phyloP scores from a whole-genome alignment of 2,329 filamentous ascomycete species.

The Dothistroma pini region DNA sequence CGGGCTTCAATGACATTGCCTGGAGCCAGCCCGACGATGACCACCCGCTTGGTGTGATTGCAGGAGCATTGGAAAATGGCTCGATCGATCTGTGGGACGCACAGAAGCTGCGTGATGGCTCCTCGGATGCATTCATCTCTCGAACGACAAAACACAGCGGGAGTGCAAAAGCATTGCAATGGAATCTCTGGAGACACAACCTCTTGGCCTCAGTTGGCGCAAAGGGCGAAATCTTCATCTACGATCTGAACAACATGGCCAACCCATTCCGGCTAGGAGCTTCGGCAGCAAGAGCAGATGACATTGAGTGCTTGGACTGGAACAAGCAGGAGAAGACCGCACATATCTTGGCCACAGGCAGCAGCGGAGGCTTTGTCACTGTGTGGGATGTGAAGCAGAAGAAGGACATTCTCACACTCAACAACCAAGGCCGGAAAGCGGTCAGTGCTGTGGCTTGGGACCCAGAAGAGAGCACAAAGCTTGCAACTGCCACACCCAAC shows the following conservation, averaged over 20 bases:
- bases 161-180: constrained; percentile 89
- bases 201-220: constrained; percentile 88
- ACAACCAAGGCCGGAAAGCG: constrained; percentile 81
- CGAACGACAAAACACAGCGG: constrained; percentile 87
- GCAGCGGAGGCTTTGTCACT: constrained; percentile 89
- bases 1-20: constrained; percentile 95
- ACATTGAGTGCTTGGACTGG: constrained; percentile 96
- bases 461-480: constrained; percentile 85
- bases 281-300: constrained; percentile 81
- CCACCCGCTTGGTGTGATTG: constrained; percentile 82
- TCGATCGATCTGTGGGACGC: constrained; percentile 93
- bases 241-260: constrained; percentile 84
- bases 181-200: constrained; percentile 89
- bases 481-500: constrained; percentile 86
- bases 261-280: constrained; percentile 88
- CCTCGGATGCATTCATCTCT: constrained; percentile 73
- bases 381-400: constrained; percentile 99
- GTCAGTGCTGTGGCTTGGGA: constrained; percentile 98
- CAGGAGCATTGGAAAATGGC: constrained; percentile 91
- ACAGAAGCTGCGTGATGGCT: constrained; percentile 54
- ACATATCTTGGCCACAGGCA: constrained; percentile 92
- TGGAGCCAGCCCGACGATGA: constrained; percentile 82
- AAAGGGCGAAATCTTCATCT: constrained; percentile 94
- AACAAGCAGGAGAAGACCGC: constrained; percentile 81
- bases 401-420: constrained; percentile 93